Base-by-base conservation (phyloP, 345 rosid species). In the Hibiscus tridactylites region DNA sequence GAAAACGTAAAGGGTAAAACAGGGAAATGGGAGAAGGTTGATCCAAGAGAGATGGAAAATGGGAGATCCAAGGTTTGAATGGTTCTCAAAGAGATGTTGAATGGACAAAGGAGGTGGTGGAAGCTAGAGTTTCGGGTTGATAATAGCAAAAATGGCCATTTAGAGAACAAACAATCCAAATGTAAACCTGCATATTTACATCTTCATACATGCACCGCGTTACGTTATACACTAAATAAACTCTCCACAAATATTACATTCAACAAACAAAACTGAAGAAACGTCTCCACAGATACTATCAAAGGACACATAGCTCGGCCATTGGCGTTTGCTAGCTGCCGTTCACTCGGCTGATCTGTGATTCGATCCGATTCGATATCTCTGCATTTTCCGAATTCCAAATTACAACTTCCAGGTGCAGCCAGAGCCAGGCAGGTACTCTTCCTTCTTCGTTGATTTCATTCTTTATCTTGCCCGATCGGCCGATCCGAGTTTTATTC, bases 341-440 rank as follows among this genome's bases (percentile, higher is more conserved):
- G 33, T 31, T 31, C 33, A 31, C 4, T 31, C 3, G 33, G 33
- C 3, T n/a, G 16, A 19, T 62, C 26, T 8, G 11, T 10, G 49
- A 44, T 9, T 12, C 12, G 49, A 44, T 44, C 2, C 3, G 26
- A 62, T 62, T 42, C 37, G 10, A 33, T 33, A 4, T 17, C 47
- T 63, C 68, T 63, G 9, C 19, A 12, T 47, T n/a, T 37, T 35
- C 56, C 53, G 11, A 46, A 19, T 54, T 8, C 3, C 52, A 47
- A 47, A 2, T 2, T 47, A 2, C 16, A 47, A 2, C 10, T 12
- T 47, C 16, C 52, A 46, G 50, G 13, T 46, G 13, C 50, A 46
- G 50, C n/a, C 19, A 2, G 61, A 50, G 37, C 42, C 68, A 39
- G 73, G 76, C 72, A 67, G 52, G 13, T 47, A 46, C 49, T 46